These are phyloP conservation scores for Strigomonas galati DNA, from an alignment of 208 protist genomes.

Conservation along the genomic window DNA sequence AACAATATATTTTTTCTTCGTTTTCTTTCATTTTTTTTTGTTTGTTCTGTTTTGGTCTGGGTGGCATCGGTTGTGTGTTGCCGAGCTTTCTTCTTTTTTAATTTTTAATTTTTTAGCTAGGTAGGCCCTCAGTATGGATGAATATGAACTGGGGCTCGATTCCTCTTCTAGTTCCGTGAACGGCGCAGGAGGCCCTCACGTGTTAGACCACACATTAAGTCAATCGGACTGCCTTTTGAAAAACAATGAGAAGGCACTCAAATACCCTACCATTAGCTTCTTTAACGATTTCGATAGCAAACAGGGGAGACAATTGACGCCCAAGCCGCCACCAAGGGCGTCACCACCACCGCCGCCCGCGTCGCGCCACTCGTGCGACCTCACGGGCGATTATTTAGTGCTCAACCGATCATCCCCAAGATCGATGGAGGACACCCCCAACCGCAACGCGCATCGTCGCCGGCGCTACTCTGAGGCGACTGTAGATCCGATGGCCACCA, in stretches of 20 bases:
- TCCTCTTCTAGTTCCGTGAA: background rate
- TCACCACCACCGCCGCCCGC: no score
- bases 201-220: background rate
- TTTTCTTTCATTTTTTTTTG: conserved; percentile 11
- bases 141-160: background rate
- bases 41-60: conserved; percentile 10
- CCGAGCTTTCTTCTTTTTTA: no score
- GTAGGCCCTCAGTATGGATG: background rate
- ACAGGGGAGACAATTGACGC: background rate
- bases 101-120: background rate
- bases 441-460: background rate
- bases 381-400: background rate
- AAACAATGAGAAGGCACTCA: background rate
- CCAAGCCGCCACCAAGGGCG: no score
- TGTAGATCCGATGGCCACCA: background rate
- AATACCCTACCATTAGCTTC: background rate
- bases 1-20: conserved; percentile 1
- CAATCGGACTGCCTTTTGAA: background rate
- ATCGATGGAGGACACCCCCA: background rate
- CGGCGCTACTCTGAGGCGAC: background rate
- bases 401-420: no score
- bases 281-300: background rate
- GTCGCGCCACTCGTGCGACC: background rate
- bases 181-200: no score
- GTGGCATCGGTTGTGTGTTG: background rate